Conservation (phyloP, 1,284 basidiomycete species). For the Leccinum ponderosum region DNA sequence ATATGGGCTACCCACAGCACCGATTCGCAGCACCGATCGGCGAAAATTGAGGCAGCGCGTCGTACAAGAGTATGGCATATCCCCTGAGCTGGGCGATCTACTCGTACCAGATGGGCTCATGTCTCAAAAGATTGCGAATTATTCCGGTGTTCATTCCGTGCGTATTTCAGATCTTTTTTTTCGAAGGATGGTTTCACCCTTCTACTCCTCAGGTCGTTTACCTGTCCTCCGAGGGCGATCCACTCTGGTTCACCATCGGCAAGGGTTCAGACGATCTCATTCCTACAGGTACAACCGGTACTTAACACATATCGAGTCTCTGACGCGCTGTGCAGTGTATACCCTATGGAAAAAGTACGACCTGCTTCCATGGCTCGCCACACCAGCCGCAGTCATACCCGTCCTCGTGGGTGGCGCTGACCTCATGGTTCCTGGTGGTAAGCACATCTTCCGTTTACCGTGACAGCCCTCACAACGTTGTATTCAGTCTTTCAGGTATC, state of each 20-base stretch:
- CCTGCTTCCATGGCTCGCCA: slow-evolving; percentile 65
- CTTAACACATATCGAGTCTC: background rate
- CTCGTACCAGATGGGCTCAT: slow-evolving; percentile 73
- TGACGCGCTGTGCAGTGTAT: slow-evolving; percentile 47
- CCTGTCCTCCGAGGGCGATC: slow-evolving; percentile 69
- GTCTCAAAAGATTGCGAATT: slow-evolving; percentile 64
- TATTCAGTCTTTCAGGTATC: slow-evolving; percentile 58
- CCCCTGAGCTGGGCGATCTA: slow-evolving; percentile 55
- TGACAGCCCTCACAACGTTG: slow-evolving; percentile 8
- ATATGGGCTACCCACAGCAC: slow-evolving; percentile 41
- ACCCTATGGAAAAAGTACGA: slow-evolving; percentile 72
- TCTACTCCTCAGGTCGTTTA: slow-evolving; percentile 51
- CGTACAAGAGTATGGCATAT: slow-evolving; percentile 45
- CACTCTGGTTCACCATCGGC: slow-evolving; percentile 81
- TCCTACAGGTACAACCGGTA: slow-evolving; percentile 54
- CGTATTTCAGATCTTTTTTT: slow-evolving; percentile 23
- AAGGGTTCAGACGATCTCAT: slow-evolving; percentile 66
- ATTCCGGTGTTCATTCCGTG: slow-evolving; percentile 64
- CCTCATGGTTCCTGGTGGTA: slow-evolving; percentile 80
- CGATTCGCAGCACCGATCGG: slow-evolving; percentile 67
- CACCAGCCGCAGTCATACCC: slow-evolving; percentile 63
- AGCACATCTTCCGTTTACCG: slow-evolving; percentile 23
- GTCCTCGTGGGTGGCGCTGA: slow-evolving; percentile 71
- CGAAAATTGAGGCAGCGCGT: slow-evolving; percentile 66
- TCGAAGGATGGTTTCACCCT: background rate